phyloP scores from a whole-genome alignment of 1,139 yeast species.

The Yamadazyma sp. region DNA sequence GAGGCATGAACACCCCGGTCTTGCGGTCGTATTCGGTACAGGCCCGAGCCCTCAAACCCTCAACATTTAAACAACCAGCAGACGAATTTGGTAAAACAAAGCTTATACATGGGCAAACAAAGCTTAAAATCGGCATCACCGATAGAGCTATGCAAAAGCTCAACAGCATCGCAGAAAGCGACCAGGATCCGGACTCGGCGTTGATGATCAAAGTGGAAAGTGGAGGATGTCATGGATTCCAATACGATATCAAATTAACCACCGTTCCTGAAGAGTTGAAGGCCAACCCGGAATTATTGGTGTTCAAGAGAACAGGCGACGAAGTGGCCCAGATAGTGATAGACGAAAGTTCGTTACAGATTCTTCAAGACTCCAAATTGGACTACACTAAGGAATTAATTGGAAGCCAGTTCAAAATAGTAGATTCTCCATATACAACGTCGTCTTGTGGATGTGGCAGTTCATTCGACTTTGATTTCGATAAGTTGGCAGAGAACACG shows the following conservation, averaged over 20 bases:
- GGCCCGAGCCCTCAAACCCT: conserved; percentile 13
- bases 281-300: conserved; percentile 33
- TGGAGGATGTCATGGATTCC: conserved; percentile 99
- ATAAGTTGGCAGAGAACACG: conserved; percentile 33
- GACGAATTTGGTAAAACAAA: conserved; percentile 14
- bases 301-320: conserved; percentile 59
- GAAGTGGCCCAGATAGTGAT: conserved; percentile 61
- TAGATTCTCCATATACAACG: conserved; percentile 86
- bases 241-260: conserved; percentile 71
- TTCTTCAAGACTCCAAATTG: conserved; percentile 80
- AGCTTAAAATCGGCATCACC: conserved; percentile 40
- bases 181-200: conserved; percentile 60
- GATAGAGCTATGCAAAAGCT: conserved; percentile 50
- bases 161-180: conserved; percentile 54
- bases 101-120: conserved; percentile 33
- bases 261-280: conserved; percentile 45
- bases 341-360: conserved; percentile 78
- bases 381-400: conserved; percentile 92
- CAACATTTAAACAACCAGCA: conserved; percentile 9
- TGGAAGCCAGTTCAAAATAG: conserved; percentile 90
- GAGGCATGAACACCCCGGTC: background rate
- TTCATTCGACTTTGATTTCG: conserved; percentile 84
- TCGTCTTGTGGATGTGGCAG: conserved; percentile 97
- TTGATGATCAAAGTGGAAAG: conserved; percentile 83
- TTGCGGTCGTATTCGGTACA: conserved; percentile 8